A percentile compares a stretch with the other conserved stretches of the same genome.
These are phyloP conservation scores for Coemansia sp. DNA, from an alignment of 192 early-diverging fungal genomes.

Conservation along the genomic window DNA sequence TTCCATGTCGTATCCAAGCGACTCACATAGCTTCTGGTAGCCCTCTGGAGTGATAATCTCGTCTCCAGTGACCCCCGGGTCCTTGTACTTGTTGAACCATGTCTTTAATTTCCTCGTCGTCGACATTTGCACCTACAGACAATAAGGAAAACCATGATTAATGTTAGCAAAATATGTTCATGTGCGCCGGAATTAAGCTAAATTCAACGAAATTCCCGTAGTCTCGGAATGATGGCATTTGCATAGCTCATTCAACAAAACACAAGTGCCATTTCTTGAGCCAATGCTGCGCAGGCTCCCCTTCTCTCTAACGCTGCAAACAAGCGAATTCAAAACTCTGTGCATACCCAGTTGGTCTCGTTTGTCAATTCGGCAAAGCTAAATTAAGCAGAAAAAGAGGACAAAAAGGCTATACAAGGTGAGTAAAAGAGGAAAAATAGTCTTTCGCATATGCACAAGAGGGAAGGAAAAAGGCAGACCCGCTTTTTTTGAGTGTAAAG, in stretches of 20 bases:
- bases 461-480: no score
- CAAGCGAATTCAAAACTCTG: background rate
- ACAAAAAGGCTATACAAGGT: background rate
- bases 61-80: conserved; percentile 29
- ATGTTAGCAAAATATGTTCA: no score
- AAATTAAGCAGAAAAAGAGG: background rate
- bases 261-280: background rate
- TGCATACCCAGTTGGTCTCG: background rate
- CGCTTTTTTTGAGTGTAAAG: no score
- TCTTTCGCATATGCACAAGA: background rate
- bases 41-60: conserved; percentile 35
- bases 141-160: background rate
- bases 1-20: conserved; percentile 32
- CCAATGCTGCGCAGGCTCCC: background rate
- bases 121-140: conserved; percentile 18
- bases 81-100: conserved; percentile 44
- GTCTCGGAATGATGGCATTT: background rate
- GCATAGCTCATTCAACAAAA: background rate
- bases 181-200: no score
- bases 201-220: background rate
- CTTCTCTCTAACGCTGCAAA: background rate
- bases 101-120: conserved; percentile 11
- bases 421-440: background rate
- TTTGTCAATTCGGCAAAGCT: background rate
- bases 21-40: conserved; percentile 39